phyloP scores from a whole-genome alignment of 192 early-diverging fungal species.

The Coemansia sp. region DNA sequence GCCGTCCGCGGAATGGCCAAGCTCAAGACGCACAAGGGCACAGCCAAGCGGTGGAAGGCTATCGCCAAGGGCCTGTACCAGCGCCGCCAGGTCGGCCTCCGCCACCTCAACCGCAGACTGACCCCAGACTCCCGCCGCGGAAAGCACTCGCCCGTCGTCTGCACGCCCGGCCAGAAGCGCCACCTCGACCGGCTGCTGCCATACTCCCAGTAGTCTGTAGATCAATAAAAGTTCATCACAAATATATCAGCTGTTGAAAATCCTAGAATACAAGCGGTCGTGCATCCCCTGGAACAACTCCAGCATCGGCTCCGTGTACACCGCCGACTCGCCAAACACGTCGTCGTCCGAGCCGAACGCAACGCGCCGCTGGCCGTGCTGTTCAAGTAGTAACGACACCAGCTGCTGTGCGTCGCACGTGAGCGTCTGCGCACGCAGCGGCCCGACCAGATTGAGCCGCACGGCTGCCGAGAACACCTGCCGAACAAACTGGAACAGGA shows the following conservation, averaged over 20 bases:
- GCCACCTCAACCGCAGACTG: slow-evolving; percentile 43
- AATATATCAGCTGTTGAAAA: slow-evolving; percentile 68
- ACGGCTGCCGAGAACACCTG: slow-evolving; percentile 85
- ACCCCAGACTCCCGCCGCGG: slow-evolving; percentile 31
- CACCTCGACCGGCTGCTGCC: slow-evolving; percentile 47
- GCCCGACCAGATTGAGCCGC: slow-evolving; percentile 84
- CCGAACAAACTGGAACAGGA: slow-evolving; percentile 82
- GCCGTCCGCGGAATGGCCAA: slow-evolving; percentile 46
- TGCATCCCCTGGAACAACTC: slow-evolving; percentile 79
- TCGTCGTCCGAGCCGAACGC: slow-evolving; percentile 22
- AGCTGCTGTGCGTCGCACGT: slow-evolving; percentile 59
- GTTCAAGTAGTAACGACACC: slow-evolving; percentile 53
- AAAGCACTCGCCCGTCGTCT: slow-evolving; percentile 46
- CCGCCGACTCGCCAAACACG: slow-evolving; percentile 38
- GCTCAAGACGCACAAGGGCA: slow-evolving; percentile 52
- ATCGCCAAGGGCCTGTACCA: slow-evolving; percentile 41
- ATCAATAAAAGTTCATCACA: not conserved
- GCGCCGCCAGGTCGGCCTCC: slow-evolving; percentile 41
- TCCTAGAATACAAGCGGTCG: slow-evolving; percentile 70
- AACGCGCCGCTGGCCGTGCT: slow-evolving; percentile 51
- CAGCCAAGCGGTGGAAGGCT: slow-evolving; percentile 49
- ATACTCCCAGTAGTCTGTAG: slow-evolving; percentile 9
- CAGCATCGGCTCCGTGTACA: slow-evolving; percentile 65
- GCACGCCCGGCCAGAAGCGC: slow-evolving; percentile 41
- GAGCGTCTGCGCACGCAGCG: slow-evolving; percentile 79